Evolutionary conservation across 2,329 filamentous ascomycete genomes (phyloP), one percentile per base, ranked within the genome.

Genomic region (Rugonectria rugulosa): DNA sequence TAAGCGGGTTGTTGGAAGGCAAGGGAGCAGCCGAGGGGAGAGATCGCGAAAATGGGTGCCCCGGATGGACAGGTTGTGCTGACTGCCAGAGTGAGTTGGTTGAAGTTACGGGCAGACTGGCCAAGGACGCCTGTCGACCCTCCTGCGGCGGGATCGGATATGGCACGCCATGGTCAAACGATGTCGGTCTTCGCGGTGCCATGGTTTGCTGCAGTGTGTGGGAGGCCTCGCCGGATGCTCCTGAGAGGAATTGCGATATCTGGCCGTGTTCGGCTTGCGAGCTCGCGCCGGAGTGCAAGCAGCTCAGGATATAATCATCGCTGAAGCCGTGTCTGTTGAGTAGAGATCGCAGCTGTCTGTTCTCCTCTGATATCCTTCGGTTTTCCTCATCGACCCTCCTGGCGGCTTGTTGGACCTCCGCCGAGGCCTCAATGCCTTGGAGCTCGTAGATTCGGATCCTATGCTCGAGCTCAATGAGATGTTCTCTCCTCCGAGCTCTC

Each of bases 401-500:
- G 2, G 89, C 89, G 1, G 88, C 89, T 45, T 80, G 75, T 68
- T 92, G 90, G 10, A 92, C 85, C 67, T 91, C 88, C n/a, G 81
- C 77, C 1, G 86, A 88, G 4, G 88, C 89, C 66, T 88, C 82
- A 43, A 89, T 80, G 15, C 89, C 89, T 26, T 82, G 76, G 31
- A 83, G 77, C 70, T 92, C 87, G 68, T 83, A 90, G 47, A 76
- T 74, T 41, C 85, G 82, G 29, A 75, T 65, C 56, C 85, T 86
- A 49, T 81, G 76, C 72, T 92, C 88, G 23, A 92, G 81, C 51
- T 89, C 87, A 58, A 86, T 79, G 32, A 91, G 75, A 68, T 92
- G 91, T 67, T 91, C 88, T 75, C 89, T 90, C 60, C 87, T 82
- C 29, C 89, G 82, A 40, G 88, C 88, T 48, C 90, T 85, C n/a